Base-by-base conservation (phyloP, 495 filamentous ascomycete species). In the Endocarpon pusillum region DNA sequence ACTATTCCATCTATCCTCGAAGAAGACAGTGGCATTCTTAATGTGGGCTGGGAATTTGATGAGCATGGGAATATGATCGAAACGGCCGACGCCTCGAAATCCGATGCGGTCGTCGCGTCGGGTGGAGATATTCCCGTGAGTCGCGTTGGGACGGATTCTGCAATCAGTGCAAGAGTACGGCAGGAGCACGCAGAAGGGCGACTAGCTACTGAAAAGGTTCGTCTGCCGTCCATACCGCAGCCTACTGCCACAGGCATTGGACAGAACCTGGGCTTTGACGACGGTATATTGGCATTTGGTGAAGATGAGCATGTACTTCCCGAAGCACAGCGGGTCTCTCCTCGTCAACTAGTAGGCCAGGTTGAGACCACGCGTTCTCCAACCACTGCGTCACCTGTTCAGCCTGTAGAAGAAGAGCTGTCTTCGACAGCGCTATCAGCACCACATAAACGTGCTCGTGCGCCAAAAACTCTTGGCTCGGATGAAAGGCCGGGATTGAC, bases 1-100 rank as follows among this genome's bases (percentile, higher is more conserved):
- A 5, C 14, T 7, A n/a, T 17, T 17, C 14, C 28, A 45, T 16
- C 45, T 45, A n/a, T 38, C 42, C 16, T 55, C 47, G 61, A 69
- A 23, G 64, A 71, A 30, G 55, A 59, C 17, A 61, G 59, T 12
- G 53, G 69, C 19, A 51, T 72, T 4, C 56, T 72, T n/a, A 67
- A 78, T 17, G 62, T 66, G 20, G 75, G 72, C 34, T 77, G 80
- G 42, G 64, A 59, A 17, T 71, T 81, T 38, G 72, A 77, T 40
- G 67, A 64, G 24, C 61, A 78, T 27, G 77, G 75, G 0, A 71
- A 75, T 45, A 53, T 80, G 18, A 40, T 55, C 17, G 57, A 58
- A 34, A n/a, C n/a, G n/a, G n/a, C n/a, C n/a, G n/a, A n/a, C 19
- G n/a, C 34, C 12, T 3, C 29, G 3, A 3, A 31, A 29, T n/a